A percentile compares a stretch with the other conserved stretches of the same genome.
phyloP scores from a whole-genome alignment of 78 protist genomes.

The Reticulomyxa filosa region DNA sequence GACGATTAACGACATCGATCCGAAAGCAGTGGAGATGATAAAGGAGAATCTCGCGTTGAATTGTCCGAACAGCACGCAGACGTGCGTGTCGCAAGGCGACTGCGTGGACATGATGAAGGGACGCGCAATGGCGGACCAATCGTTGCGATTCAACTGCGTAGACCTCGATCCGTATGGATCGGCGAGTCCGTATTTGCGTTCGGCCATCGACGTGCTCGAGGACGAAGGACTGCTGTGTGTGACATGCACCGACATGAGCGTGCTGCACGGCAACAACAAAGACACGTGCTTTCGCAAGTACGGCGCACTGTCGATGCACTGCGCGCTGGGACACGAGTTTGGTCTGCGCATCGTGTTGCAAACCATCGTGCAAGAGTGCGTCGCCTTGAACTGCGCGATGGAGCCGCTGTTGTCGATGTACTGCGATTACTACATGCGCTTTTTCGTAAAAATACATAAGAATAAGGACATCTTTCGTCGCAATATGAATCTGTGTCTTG shows the following conservation, averaged over 20 bases:
- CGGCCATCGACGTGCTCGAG: background rate
- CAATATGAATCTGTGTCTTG: no score
- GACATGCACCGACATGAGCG: background rate
- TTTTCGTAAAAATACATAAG: no score
- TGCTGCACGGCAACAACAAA: background rate
- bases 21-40: no score
- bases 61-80: no score
- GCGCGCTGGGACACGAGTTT: background rate
- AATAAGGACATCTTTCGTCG: no score
- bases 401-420: background rate
- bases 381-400: background rate
- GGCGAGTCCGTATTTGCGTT: background rate
- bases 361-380: background rate
- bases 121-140: no score
- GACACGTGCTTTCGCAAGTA: background rate
- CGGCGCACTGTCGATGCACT: background rate
- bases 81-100: no score
- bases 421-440: background rate
- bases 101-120: no score
- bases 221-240: background rate
- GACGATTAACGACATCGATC: no score
- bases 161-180: background rate
- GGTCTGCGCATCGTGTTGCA: background rate
- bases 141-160: background rate
- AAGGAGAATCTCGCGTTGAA: no score